A percentile compares a stretch with the other conserved stretches of the same genome.
phyloP scores from a whole-genome alignment of 306 rosid species.

The Acacia acuminata region DNA sequence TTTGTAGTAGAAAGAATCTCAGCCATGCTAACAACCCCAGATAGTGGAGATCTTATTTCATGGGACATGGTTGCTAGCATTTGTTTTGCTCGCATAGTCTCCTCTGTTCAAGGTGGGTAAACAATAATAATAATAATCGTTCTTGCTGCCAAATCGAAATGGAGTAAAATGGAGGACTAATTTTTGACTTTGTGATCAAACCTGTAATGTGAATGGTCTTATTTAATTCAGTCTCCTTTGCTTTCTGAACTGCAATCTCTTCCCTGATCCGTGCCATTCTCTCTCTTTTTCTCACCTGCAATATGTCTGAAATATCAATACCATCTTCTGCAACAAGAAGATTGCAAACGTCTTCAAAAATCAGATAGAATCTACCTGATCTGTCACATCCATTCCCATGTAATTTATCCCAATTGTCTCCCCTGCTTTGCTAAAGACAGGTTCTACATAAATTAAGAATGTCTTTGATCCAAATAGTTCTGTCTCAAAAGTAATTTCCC shows the following conservation, averaged over 20 bases:
- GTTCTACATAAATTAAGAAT: slow-evolving; percentile 88
- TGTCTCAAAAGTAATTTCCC: slow-evolving; percentile 93
- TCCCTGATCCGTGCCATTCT: slow-evolving; percentile 87
- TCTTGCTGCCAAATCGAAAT: slow-evolving; percentile 1
- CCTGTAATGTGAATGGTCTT: slow-evolving; percentile 97
- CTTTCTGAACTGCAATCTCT: slow-evolving; percentile 92
- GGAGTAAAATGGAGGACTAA: slow-evolving; percentile 18
- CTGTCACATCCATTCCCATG: slow-evolving; percentile 97
- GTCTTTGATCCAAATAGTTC: slow-evolving; percentile 82
- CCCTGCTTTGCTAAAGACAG: slow-evolving; percentile 89
- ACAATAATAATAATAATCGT: slow-evolving; percentile 16
- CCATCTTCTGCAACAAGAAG: not conserved
- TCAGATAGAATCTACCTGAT: slow-evolving; percentile 59
- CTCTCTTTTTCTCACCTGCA: slow-evolving; percentile 86
- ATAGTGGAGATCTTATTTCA: slow-evolving; percentile 89
- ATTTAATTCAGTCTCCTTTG: slow-evolving; percentile 90
- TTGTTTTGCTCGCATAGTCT: slow-evolving; percentile 97
- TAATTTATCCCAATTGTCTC: slow-evolving; percentile 90
- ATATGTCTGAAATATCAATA: slow-evolving; percentile 27
- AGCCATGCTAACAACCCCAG: slow-evolving; percentile 96
- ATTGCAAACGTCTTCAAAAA: not conserved
- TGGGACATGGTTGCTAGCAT: slow-evolving; percentile 98
- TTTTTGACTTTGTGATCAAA: slow-evolving; percentile 29
- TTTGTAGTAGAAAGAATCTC: slow-evolving; percentile 84
- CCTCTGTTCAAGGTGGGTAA: slow-evolving; percentile 51